Evolutionary conservation across 176 grass and related monocot genomes (phyloP).

Genomic region (Luzula sylvatica): DNA sequence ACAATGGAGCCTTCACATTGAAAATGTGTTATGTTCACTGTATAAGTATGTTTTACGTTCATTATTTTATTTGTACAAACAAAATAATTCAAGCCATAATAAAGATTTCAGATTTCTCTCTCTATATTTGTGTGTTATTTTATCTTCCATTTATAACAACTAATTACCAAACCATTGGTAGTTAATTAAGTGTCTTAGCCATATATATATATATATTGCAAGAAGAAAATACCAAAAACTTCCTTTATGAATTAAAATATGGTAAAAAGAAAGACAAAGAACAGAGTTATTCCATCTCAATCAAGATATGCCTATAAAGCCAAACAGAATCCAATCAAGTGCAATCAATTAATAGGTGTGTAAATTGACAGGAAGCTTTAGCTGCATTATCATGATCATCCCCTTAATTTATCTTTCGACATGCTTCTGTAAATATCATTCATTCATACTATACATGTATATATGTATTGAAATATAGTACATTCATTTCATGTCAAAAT

Average conservation of each 20-base stretch:
- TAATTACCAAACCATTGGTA: neutral
- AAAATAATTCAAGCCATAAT: too few species aligned
- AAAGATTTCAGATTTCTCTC: too few species aligned
- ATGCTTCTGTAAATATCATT: slow-evolving; percentile 6
- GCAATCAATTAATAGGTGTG: slow-evolving; percentile 7
- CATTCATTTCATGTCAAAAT: neutral
- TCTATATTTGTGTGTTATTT: too few species aligned
- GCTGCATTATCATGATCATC: neutral
- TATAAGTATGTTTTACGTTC: too few species aligned
- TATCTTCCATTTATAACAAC: neutral
- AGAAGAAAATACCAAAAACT: too few species aligned
- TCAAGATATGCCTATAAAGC: slow-evolving; percentile 2
- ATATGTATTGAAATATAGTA: neutral
- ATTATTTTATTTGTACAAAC: too few species aligned
- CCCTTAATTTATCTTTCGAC: neutral
- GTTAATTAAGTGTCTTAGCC: neutral
- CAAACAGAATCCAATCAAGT: slow-evolving; percentile 15
- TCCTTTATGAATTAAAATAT: too few species aligned
- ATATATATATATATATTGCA: neutral
- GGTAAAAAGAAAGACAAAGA: too few species aligned
- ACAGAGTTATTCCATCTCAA: slow-evolving; percentile 8
- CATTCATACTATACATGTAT: neutral
- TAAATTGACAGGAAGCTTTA: slow-evolving; percentile 13
- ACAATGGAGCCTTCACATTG: too few species aligned
- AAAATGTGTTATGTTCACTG: too few species aligned